Percentiles rank a stretch among this genome's conserved stretches.
Conservation (phyloP, 768 basidiomycete species). For the Lentinula guzmanii region DNA sequence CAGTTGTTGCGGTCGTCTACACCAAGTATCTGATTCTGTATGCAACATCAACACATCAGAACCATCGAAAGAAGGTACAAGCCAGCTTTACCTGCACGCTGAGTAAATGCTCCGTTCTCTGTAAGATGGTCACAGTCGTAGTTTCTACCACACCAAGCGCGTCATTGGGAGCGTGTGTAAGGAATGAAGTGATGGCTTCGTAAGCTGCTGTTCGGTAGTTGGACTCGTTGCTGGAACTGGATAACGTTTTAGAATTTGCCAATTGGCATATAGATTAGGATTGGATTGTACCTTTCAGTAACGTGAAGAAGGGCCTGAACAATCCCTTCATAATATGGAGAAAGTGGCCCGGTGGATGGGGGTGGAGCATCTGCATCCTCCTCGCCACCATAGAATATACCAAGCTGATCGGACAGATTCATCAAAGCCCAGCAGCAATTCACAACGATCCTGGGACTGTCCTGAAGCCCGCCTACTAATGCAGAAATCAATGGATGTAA, state of each 20-base stretch:
- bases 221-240: slow-evolving; percentile 75
- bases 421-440: slow-evolving; percentile 97
- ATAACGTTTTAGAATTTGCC: not conserved
- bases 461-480: slow-evolving; percentile 74
- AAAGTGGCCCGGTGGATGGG: slow-evolving; percentile 55
- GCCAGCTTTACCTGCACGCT: slow-evolving; percentile 60
- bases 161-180: slow-evolving; percentile 75
- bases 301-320: slow-evolving; percentile 78
- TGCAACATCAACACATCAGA: not conserved
- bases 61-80: not conserved
- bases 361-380: slow-evolving; percentile 29
- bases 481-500: slow-evolving; percentile 79
- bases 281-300: slow-evolving; percentile 64
- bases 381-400: slow-evolving; percentile 52
- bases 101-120: slow-evolving; percentile 85
- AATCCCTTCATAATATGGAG: slow-evolving; percentile 86
- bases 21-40: slow-evolving; percentile 87
- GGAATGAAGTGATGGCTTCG: slow-evolving; percentile 87
- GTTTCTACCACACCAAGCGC: slow-evolving; percentile 77
- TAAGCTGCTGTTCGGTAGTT: slow-evolving; percentile 96
- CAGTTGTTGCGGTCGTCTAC: slow-evolving; percentile 96
- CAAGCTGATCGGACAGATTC: slow-evolving; percentile 91
- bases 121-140: slow-evolving; percentile 75
- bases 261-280: slow-evolving; percentile 9
- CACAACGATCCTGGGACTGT: slow-evolving; percentile 78